Conservation (phyloP, 768 basidiomycete genomes). For the Suillus occidentalis region DNA sequence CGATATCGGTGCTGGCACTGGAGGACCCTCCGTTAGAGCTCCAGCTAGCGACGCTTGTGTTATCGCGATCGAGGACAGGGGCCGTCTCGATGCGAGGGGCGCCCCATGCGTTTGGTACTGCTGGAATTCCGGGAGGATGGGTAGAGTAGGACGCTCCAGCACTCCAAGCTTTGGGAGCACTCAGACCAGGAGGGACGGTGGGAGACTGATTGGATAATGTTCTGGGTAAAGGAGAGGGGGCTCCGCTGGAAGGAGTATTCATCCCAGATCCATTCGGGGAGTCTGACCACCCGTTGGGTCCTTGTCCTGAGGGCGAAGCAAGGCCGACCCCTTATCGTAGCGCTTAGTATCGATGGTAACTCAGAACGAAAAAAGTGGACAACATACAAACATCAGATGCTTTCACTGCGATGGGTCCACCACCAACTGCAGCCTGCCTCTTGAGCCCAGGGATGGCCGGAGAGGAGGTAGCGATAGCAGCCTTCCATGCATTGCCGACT, state of each 20-base stretch:
- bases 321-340: background rate
- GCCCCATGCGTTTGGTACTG: conserved; percentile 5
- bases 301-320: background rate
- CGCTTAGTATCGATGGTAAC: background rate
- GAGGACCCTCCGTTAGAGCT: conserved; percentile 22
- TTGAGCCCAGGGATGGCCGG: conserved; percentile 5
- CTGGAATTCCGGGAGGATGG: conserved; percentile 13
- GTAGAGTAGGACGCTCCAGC: conserved; percentile 11
- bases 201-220: conserved; percentile 8
- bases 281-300: conserved; percentile 19
- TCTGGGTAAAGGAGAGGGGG: conserved; percentile 5
- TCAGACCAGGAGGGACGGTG: conserved; percentile 14
- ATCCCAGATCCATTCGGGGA: conserved; percentile 15
- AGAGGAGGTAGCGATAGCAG: conserved; percentile 9
- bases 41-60: conserved; percentile 21
- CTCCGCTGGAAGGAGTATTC: conserved; percentile 16
- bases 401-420: conserved; percentile 27
- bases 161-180: conserved; percentile 13
- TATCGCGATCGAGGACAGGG: conserved; percentile 12
- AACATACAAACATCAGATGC: conserved; percentile 30
- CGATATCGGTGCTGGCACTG: conserved; percentile 28
- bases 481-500: conserved; percentile 23
- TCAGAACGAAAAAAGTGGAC: background rate
- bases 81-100: background rate
- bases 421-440: conserved; percentile 26